phyloP scores from a whole-genome alignment of 2,329 filamentous ascomycete genomes.

The Botrytis sinoallii region DNA sequence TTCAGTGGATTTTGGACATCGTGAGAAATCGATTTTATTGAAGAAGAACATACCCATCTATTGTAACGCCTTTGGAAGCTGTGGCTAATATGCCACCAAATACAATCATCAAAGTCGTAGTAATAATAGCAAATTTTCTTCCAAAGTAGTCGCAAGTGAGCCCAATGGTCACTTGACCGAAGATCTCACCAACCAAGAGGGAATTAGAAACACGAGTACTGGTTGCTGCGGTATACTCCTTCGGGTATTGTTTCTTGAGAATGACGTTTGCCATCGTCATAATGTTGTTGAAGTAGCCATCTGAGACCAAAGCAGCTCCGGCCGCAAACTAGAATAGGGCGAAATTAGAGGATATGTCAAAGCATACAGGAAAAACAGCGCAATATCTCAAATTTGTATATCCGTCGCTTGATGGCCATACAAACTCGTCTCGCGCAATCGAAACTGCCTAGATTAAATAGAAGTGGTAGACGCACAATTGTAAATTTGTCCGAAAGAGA shows the following conservation, averaged over 20 bases:
- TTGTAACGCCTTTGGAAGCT: constrained; percentile 45
- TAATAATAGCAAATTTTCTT: constrained; percentile 45
- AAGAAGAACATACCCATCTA: constrained; percentile 34
- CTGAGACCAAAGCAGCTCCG: constrained; percentile 37
- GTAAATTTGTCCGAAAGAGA: constrained; percentile 35
- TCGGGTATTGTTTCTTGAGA: constrained; percentile 33
- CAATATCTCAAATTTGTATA: neutral
- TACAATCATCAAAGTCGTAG: constrained; percentile 47
- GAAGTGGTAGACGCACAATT: constrained; percentile 24
- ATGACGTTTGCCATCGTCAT: constrained; percentile 40
- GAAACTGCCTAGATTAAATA: neutral
- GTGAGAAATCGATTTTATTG: neutral
- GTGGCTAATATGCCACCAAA: constrained; percentile 45
- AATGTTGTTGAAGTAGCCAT: constrained; percentile 40
- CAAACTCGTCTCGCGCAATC: neutral
- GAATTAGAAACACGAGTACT: constrained; percentile 43
- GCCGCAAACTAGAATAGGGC: constrained; percentile 30
- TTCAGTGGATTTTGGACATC: neutral
- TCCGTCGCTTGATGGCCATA: neutral
- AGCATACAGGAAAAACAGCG: neutral
- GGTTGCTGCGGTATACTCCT: constrained; percentile 30
- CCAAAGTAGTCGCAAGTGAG: constrained; percentile 47
- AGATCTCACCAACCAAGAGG: constrained; percentile 43
- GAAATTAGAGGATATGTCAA: neutral
- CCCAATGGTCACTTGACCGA: constrained; percentile 43